phyloP scores from a whole-genome alignment of 768 basidiomycete genomes.

The Tylopilus balloui region DNA sequence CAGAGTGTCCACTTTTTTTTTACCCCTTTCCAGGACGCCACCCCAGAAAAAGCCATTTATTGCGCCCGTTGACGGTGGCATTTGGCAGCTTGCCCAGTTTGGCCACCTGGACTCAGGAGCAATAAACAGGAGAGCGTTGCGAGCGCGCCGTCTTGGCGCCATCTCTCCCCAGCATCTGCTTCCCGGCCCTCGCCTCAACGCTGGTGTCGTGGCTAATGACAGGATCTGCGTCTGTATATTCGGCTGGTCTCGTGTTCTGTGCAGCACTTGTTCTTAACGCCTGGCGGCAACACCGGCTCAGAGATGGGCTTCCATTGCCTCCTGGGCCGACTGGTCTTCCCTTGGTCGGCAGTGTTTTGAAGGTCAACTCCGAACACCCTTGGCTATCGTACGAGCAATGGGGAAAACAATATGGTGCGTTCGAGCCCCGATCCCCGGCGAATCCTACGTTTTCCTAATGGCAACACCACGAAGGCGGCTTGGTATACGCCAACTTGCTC shows the following conservation, averaged over 20 bases:
- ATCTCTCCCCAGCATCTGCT: not conserved
- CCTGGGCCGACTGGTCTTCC: slow-evolving; percentile 50
- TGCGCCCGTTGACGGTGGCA: too few relatives aligned
- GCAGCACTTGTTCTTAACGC: not conserved
- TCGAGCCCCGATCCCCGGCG: not conserved
- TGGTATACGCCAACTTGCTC: slow-evolving; percentile 26
- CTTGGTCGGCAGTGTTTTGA: slow-evolving; percentile 22
- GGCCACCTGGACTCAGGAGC: too few relatives aligned
- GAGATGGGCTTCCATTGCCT: slow-evolving; percentile 34
- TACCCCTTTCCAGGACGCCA: too few relatives aligned
- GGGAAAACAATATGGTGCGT: slow-evolving; percentile 32
- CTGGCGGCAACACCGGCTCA: slow-evolving; percentile 16
- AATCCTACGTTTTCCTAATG: not conserved
- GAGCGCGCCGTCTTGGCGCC: too few relatives aligned
- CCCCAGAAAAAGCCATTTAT: too few relatives aligned
- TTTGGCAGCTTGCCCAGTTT: too few relatives aligned
- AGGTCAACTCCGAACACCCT: slow-evolving; percentile 20
- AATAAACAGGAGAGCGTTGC: too few relatives aligned
- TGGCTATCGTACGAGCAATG: slow-evolving; percentile 34
- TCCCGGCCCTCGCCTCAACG: not conserved
- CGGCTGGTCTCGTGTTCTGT: slow-evolving; percentile 4
- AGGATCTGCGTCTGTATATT: slow-evolving; percentile 2
- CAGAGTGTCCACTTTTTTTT: too few relatives aligned
- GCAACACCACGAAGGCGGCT: slow-evolving; percentile 10
- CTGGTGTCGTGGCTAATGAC: not conserved